Evolutionary conservation across 2,329 filamentous ascomycete species (phyloP), one percentile per base, ranked within the genome.

Genomic region (Cytospora chrysosperma): DNA sequence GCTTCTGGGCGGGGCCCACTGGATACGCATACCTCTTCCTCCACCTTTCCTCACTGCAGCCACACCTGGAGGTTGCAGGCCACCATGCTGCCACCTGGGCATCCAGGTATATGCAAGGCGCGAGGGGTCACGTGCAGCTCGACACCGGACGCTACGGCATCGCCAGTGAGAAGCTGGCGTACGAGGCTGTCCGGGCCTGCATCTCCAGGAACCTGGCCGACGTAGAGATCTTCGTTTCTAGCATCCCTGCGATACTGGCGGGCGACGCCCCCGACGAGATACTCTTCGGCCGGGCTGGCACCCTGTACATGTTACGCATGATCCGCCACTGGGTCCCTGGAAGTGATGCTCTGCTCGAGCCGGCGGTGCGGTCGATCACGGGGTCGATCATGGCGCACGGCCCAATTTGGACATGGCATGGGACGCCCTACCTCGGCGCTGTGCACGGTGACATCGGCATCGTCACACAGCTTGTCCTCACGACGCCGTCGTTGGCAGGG

Each of bases 401-500:
- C 6, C 72, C 74, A 47, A 74, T 75, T 1, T 91, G 88, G 89
- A 81, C 80, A 66, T 91, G 86, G 85, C 82, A 85, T 64, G 83
- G 82, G 17, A 85, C 85, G 68, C 71, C 76, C 21, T 90, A 89
- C 69, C 77, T 89, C 40, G 89, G 89, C 1, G 85, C 88, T 6
- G 85, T 83, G 0, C 88, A 92, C 70, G 89, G 89, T 9, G 81
- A 84, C 15, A 84, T 91, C 28, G 87, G 89, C 5, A 90, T 90
- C 72, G 81, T 92, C 62, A 87, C 85, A n/a, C 89, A 92, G 72
- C 76, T 91, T 17, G 81, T 90, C 1, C 76, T 84, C 26, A 85
- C 86, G 2, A 80, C 82, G 61, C 82, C 85, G 0, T 74, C 76
- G 6, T 79, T 83, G 66, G 85, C 87, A 1, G 72, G 79, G 1